Percentiles rank a stretch among this genome's conserved stretches.
Conservation (phyloP, 2,329 filamentous ascomycete species). For the Penicillium sclerotigenum region DNA sequence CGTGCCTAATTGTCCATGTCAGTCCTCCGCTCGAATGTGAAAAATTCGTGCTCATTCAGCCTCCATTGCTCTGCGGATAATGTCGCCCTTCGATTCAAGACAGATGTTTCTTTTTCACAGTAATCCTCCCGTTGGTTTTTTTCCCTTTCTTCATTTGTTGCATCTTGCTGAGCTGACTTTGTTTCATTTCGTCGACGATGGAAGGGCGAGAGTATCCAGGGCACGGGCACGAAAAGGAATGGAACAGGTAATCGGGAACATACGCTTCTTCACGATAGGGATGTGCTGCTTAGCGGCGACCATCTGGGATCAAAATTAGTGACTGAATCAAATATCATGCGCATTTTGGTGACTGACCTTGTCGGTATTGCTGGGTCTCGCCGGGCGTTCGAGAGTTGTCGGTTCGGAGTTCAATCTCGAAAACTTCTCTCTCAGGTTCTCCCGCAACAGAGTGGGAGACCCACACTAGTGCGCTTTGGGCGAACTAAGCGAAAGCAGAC, state of each 20-base stretch:
- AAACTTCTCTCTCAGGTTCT: slow-evolving; percentile 40
- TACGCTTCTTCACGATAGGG: slow-evolving; percentile 99
- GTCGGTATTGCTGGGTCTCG: slow-evolving; percentile 45
- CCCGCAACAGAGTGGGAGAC: slow-evolving; percentile 33
- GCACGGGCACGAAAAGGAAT: slow-evolving; percentile 8
- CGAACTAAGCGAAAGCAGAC: slow-evolving; percentile 25
- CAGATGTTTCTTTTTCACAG: background rate
- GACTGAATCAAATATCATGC: slow-evolving; percentile 5
- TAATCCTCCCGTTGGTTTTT: background rate
- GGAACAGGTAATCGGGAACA: slow-evolving; percentile 47
- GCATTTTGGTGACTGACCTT: slow-evolving; percentile 37
- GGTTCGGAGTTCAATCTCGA: slow-evolving; percentile 40
- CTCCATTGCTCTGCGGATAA: background rate
- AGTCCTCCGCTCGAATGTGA: slow-evolving; percentile 35
- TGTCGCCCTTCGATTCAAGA: slow-evolving; percentile 9
- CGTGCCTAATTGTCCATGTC: slow-evolving; percentile 62
- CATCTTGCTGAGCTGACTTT: background rate
- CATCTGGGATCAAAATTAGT: slow-evolving; percentile 58
- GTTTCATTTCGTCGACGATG: slow-evolving; percentile 12
- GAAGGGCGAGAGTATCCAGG: slow-evolving; percentile 25
- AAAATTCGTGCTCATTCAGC: background rate
- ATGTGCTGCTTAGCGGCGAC: slow-evolving; percentile 99
- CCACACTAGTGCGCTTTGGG: slow-evolving; percentile 33
- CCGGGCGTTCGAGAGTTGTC: slow-evolving; percentile 44
- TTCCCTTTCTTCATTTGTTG: background rate